Evolutionary conservation across 1,284 basidiomycete genomes (phyloP).

Genomic region (Boletus semigastroideus): DNA sequence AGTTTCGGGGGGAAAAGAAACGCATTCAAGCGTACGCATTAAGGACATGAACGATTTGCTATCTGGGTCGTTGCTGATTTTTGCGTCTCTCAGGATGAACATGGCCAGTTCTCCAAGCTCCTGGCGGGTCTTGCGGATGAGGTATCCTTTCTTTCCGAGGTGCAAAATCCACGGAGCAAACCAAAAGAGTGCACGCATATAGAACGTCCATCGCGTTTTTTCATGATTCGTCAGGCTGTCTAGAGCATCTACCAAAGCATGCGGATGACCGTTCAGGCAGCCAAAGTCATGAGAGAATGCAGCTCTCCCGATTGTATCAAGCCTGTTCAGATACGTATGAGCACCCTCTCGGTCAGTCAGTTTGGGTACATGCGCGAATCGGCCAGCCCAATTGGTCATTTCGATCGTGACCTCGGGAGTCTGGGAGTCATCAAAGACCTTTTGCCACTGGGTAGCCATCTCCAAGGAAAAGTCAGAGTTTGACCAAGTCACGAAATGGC

Average conservation of each 20-base stretch:
- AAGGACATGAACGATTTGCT: conserved; percentile 48
- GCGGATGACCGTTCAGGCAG: conserved; percentile 46
- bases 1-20: not conserved
- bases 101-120: conserved; percentile 51
- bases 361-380: conserved; percentile 48
- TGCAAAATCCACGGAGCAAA: conserved; percentile 52
- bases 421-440: conserved; percentile 39
- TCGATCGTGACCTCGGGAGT: conserved; percentile 45
- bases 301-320: conserved; percentile 54
- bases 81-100: conserved; percentile 53
- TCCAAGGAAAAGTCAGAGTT: conserved; percentile 8
- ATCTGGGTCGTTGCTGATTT: conserved; percentile 40
- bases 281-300: conserved; percentile 58
- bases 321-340: conserved; percentile 35
- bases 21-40: conserved; percentile 42
- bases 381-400: conserved; percentile 55
- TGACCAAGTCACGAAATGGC: conserved; percentile 2
- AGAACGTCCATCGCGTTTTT: conserved; percentile 55
- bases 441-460: conserved; percentile 49
- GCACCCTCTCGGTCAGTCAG: not conserved
- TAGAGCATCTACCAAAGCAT: conserved; percentile 47
- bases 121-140: conserved; percentile 50
- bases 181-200: conserved; percentile 63
- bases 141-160: conserved; percentile 55
- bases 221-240: conserved; percentile 59